Evolutionary conservation across 2,329 filamentous ascomycete genomes (phyloP).

Genomic region (Herpotrichia juniperi): DNA sequence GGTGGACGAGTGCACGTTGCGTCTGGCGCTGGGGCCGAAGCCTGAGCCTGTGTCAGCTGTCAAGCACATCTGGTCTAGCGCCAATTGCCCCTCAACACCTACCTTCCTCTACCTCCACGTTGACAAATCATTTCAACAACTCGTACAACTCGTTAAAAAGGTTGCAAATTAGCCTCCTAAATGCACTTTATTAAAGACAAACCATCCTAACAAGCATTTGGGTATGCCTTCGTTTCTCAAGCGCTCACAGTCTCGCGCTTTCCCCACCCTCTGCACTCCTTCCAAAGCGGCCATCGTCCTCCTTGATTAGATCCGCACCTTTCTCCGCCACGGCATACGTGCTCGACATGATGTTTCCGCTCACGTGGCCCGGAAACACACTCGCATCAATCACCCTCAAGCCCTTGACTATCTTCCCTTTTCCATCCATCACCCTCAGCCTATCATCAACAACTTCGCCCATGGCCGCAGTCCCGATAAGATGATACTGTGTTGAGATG

Average conservation of each 20-base stretch:
- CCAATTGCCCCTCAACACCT: too few species aligned
- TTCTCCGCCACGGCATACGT: slow-evolving; percentile 21
- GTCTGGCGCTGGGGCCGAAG: not conserved
- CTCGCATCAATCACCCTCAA: slow-evolving; percentile 20
- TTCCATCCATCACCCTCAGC: slow-evolving; percentile 4
- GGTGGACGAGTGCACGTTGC: not conserved
- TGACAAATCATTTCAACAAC: too few species aligned
- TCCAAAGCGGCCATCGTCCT: slow-evolving; percentile 7
- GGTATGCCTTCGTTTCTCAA: too few species aligned
- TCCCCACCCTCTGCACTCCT: not conserved
- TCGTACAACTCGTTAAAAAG: too few species aligned
- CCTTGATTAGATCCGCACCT: slow-evolving; percentile 20
- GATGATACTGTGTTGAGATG: slow-evolving; percentile 18
- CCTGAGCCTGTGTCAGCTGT: not conserved
- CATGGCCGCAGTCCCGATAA: slow-evolving; percentile 22
- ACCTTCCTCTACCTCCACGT: too few species aligned
- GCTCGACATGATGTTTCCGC: slow-evolving; percentile 17
- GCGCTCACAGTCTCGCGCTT: not conserved
- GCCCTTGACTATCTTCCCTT: slow-evolving; percentile 5
- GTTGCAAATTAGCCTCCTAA: too few species aligned
- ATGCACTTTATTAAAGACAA: too few species aligned
- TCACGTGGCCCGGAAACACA: slow-evolving; percentile 17
- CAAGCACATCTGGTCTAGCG: too few species aligned
- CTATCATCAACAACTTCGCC: slow-evolving; percentile 10
- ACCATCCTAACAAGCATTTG: too few species aligned